Percentiles rank a stretch among this genome's conserved stretches.
phyloP scores from a whole-genome alignment of 208 protist species.

The Borovskyia barvae region DNA sequence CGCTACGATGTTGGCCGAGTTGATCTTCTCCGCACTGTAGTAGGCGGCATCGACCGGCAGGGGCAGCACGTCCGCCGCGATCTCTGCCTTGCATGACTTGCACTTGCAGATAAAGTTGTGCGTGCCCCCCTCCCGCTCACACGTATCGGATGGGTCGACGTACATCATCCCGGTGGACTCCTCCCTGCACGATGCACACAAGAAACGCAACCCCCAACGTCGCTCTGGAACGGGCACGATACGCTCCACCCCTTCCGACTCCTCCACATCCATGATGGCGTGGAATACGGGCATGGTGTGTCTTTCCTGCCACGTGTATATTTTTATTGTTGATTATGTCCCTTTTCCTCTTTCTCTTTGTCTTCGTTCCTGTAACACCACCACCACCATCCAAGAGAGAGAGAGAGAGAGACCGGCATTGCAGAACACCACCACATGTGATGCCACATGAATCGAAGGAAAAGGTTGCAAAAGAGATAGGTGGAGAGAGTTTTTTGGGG shows the following conservation, averaged over 20 bases:
- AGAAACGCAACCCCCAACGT: slow-evolving; percentile 53
- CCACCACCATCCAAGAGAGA: too few species aligned
- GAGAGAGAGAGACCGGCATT: too few species aligned
- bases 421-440: too few species aligned
- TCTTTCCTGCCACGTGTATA: too few species aligned
- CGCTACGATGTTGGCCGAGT: slow-evolving; percentile 20
- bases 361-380: background rate
- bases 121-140: slow-evolving; percentile 49
- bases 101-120: slow-evolving; percentile 60
- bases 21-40: slow-evolving; percentile 13
- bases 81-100: slow-evolving; percentile 43
- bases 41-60: slow-evolving; percentile 6
- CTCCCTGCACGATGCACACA: slow-evolving; percentile 58
- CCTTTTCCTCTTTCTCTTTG: slow-evolving; percentile 6
- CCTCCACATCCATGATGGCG: slow-evolving; percentile 40
- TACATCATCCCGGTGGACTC: slow-evolving; percentile 41
- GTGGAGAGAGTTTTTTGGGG: too few species aligned
- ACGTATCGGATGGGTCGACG: slow-evolving; percentile 43
- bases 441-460: too few species aligned
- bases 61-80: slow-evolving; percentile 41
- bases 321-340: too few species aligned
- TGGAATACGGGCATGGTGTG: slow-evolving; percentile 59
- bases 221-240: slow-evolving; percentile 37
- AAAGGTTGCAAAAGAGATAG: too few species aligned
- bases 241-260: slow-evolving; percentile 44